phyloP scores from a whole-genome alignment of 1,284 basidiomycete species.

The Ceratobasidium sp. region DNA sequence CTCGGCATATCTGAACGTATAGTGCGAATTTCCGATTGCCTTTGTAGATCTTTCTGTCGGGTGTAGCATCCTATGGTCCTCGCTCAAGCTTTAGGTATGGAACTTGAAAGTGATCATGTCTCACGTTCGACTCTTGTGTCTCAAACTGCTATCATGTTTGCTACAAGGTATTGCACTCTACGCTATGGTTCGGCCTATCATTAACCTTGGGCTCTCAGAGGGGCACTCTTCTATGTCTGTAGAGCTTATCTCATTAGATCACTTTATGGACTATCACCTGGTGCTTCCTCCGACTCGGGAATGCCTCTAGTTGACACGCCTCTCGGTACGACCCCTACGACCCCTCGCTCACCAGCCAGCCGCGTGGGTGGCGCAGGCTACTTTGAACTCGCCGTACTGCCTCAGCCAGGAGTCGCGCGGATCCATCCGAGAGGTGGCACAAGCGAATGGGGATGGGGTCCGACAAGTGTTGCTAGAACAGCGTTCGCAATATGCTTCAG shows the following conservation, averaged over 20 bases:
- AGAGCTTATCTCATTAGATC: conserved; percentile 46
- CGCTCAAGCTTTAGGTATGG: not conserved
- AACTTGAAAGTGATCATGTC: not conserved
- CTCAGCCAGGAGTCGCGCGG: conserved; percentile 21
- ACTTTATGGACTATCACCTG: conserved; percentile 42
- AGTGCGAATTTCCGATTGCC: not conserved
- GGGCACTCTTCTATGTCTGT: conserved; percentile 46
- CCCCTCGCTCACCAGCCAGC: conserved; percentile 9
- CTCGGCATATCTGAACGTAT: not conserved
- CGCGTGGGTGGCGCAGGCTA: conserved; percentile 5
- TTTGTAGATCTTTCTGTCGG: not conserved
- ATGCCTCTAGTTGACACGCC: not conserved
- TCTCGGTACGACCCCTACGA: conserved; percentile 5
- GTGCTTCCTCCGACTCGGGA: conserved; percentile 20
- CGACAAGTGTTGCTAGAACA: conserved; percentile 43
- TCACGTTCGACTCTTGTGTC: conserved; percentile 11
- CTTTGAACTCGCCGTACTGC: conserved; percentile 31
- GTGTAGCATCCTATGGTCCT: too few species aligned
- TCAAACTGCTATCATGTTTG: conserved; percentile 30
- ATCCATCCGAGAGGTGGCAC: conserved; percentile 9
- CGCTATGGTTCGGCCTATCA: not conserved
- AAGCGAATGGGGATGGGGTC: conserved; percentile 31
- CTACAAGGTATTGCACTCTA: conserved; percentile 21
- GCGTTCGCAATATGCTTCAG: conserved; percentile 49
- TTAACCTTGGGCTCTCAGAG: conserved; percentile 24